Evolutionary conservation across 176 grass and related monocot species (phyloP).

Genomic region (Lolium perenne): DNA sequence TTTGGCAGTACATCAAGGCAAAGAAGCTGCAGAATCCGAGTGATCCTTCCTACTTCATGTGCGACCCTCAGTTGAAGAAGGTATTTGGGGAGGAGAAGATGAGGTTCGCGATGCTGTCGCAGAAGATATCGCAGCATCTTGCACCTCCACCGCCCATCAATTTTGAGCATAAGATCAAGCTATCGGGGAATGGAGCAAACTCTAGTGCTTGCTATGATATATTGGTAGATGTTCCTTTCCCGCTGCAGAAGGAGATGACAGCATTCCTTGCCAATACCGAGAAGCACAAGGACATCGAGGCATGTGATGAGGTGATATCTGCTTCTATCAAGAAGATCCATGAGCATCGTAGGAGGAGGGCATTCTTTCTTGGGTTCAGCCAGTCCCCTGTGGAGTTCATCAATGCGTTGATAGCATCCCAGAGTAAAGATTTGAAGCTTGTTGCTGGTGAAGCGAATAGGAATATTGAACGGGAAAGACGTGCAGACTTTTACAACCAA

Average conservation of each 20-base stretch:
- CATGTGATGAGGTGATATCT: slow-evolving; percentile 91
- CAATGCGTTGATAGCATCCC: slow-evolving; percentile 86
- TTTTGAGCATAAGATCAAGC: slow-evolving; percentile 86
- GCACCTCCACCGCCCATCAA: slow-evolving; percentile 70
- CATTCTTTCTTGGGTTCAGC: slow-evolving; percentile 98
- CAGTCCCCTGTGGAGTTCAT: slow-evolving; percentile 96
- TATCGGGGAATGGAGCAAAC: slow-evolving; percentile 67
- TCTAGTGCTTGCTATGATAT: slow-evolving; percentile 91
- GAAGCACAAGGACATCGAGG: slow-evolving; percentile 94
- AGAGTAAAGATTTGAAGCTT: slow-evolving; percentile 98
- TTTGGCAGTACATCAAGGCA: slow-evolving; percentile 96
- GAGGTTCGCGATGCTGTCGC: slow-evolving; percentile 85
- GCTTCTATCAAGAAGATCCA: slow-evolving; percentile 99
- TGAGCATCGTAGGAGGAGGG: slow-evolving; percentile 90
- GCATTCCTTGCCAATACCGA: slow-evolving; percentile 86
- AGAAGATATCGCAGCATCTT: slow-evolving; percentile 96
- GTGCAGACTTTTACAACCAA: slow-evolving; percentile 90
- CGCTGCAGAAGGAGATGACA: slow-evolving; percentile 89
- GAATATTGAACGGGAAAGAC: slow-evolving; percentile 84
- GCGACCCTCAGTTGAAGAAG: slow-evolving; percentile 76
- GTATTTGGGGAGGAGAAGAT: slow-evolving; percentile 95
- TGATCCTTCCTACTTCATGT: slow-evolving; percentile 85
- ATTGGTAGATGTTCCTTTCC: slow-evolving; percentile 89
- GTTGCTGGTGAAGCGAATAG: slow-evolving; percentile 80
- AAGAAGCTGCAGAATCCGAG: slow-evolving; percentile 91